Percentiles rank a stretch among this genome's conserved stretches.
Conservation (phyloP, 768 basidiomycete genomes). For the Fistulinella prunicolor region DNA sequence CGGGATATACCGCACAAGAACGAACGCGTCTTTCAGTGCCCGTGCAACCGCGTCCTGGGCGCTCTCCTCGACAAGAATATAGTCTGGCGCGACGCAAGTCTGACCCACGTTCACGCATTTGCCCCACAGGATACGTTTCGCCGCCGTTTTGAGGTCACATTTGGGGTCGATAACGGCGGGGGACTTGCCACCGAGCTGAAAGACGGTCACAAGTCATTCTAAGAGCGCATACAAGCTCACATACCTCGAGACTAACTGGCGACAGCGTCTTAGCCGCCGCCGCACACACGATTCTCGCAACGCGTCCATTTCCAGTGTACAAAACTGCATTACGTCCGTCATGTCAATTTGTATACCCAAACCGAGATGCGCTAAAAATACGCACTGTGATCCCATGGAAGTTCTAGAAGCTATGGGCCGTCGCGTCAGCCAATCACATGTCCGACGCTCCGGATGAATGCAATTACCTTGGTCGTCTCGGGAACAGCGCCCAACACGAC, state of each 20-base stretch:
- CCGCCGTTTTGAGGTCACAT: constrained; percentile 62
- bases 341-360: too few relatives aligned
- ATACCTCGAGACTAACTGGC: constrained; percentile 58
- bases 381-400: constrained; percentile 64
- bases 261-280: constrained; percentile 79
- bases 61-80: constrained; percentile 42
- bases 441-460: rapidly evolving
- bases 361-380: neutral
- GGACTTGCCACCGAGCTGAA: constrained; percentile 67
- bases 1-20: neutral
- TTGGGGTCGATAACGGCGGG: constrained; percentile 72
- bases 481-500: constrained; percentile 67
- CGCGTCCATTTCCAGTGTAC: constrained; percentile 61
- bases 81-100: constrained; percentile 67
- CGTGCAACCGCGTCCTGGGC: constrained; percentile 40
- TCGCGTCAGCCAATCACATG: neutral
- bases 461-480: constrained; percentile 60
- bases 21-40: constrained; percentile 44
- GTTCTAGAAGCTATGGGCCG: constrained; percentile 55
- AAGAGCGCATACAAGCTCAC: constrained; percentile 2
- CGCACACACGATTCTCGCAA: constrained; percentile 63
- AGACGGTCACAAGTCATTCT: neutral
- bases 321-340: too few relatives aligned
- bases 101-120: constrained; percentile 75
- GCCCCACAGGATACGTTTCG: constrained; percentile 77